These are phyloP conservation scores for Aspergillus sparsus DNA, from an alignment of 495 filamentous ascomycete genomes.

Conservation along the genomic window DNA sequence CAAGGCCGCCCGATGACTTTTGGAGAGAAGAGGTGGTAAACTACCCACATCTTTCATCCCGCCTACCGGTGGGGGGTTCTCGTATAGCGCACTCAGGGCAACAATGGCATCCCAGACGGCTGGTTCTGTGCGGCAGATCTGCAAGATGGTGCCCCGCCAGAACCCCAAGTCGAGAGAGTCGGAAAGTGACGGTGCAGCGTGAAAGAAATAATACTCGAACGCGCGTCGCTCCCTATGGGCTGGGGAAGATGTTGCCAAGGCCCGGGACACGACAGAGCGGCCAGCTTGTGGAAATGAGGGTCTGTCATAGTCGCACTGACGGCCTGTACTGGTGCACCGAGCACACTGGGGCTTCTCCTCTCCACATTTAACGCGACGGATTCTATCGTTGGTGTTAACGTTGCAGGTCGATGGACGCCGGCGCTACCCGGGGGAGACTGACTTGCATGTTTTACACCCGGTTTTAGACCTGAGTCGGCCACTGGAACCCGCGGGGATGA, in stretches of 20 bases:
- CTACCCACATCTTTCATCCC: not conserved
- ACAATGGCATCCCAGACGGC: constrained; percentile 57
- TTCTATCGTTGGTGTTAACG: constrained; percentile 35
- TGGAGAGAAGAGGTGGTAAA: constrained; percentile 15
- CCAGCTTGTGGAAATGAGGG: not conserved
- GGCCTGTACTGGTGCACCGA: constrained; percentile 54
- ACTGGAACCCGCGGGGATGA: not conserved
- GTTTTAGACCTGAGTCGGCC: not conserved
- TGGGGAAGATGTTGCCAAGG: not conserved
- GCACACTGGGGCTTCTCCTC: constrained; percentile 60
- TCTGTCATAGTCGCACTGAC: constrained; percentile 41
- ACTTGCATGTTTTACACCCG: constrained; percentile 14
- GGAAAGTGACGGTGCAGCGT: constrained; percentile 47
- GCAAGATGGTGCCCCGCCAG: constrained; percentile 55
- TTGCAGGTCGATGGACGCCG: not conserved
- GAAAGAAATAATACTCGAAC: constrained; percentile 54
- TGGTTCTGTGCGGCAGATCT: constrained; percentile 55
- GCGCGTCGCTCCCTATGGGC: constrained; percentile 37
- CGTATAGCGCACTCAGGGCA: constrained; percentile 54
- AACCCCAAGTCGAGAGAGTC: constrained; percentile 50
- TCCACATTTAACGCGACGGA: constrained; percentile 66
- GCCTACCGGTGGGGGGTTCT: constrained; percentile 23
- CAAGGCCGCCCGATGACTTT: constrained; percentile 25
- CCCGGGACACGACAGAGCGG: not conserved
- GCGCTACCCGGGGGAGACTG: not conserved